phyloP scores from a whole-genome alignment of 805 yeast genomes.

The Yarrowia sp. region DNA sequence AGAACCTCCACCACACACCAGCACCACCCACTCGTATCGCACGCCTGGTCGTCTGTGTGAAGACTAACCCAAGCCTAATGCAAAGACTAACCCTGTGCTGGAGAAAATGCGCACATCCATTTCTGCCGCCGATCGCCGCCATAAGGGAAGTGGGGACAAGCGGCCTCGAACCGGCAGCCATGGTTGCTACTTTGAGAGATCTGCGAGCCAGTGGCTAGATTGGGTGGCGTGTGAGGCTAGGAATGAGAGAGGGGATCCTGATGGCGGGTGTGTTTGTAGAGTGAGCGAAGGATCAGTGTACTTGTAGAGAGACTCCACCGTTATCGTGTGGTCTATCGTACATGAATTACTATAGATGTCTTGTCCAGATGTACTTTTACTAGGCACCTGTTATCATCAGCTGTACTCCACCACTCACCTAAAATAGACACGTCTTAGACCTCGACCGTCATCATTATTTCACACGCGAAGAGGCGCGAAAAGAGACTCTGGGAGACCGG shows the following conservation, averaged over 20 bases:
- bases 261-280: not conserved
- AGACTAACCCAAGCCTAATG: conserved; percentile 5
- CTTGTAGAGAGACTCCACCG: too few species aligned
- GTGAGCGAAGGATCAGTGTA: too few species aligned
- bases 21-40: too few species aligned
- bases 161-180: conserved; percentile 2
- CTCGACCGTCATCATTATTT: too few species aligned
- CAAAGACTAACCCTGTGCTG: conserved; percentile 8
- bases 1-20: too few species aligned
- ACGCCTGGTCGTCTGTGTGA: not conserved
- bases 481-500: not conserved
- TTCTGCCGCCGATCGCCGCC: conserved; percentile 3
- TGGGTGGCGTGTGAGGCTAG: conserved; percentile 15
- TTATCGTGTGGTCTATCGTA: too few species aligned
- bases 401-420: too few species aligned
- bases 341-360: too few species aligned
- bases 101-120: conserved; percentile 19
- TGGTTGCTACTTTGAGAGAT: conserved; percentile 31
- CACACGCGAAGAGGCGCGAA: conserved; percentile 14
- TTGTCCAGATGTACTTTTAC: too few species aligned
- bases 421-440: too few species aligned
- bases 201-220: conserved; percentile 20
- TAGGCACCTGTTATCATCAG: too few species aligned
- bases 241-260: not conserved
- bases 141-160: too few species aligned